A percentile compares a stretch with the other conserved stretches of the same genome.
Conservation (phyloP, 2,329 filamentous ascomycete genomes). For the Mollisiaceae sp. region DNA sequence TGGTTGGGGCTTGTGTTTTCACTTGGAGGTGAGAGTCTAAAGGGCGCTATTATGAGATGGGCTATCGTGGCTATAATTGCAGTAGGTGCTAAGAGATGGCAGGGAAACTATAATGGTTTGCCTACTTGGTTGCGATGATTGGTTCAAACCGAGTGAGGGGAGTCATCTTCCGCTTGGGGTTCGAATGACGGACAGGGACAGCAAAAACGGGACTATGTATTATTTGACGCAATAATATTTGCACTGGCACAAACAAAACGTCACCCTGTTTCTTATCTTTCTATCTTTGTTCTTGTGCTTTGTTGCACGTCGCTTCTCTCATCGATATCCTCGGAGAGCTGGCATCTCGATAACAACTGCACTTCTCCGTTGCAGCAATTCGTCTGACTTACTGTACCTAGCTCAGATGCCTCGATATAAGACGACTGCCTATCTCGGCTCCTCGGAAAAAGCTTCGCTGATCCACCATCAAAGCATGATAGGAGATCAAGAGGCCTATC, state of each 20-base stretch:
- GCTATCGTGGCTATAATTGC: slow-evolving; percentile 29
- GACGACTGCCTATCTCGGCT: neutral
- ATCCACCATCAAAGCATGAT: neutral
- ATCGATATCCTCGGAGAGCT: slow-evolving; percentile 17
- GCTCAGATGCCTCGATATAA: neutral
- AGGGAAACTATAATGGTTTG: slow-evolving; percentile 24
- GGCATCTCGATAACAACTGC: neutral
- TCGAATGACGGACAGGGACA: neutral
- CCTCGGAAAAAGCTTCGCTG: neutral
- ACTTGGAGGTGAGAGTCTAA: slow-evolving; percentile 54
- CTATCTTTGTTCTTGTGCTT: neutral
- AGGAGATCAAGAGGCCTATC: neutral
- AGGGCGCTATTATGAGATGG: slow-evolving; percentile 28
- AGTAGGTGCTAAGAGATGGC: slow-evolving; percentile 28
- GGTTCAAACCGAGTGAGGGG: neutral
- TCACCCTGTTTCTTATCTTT: neutral
- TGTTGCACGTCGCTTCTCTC: slow-evolving; percentile 20
- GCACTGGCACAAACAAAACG: neutral
- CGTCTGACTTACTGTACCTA: neutral
- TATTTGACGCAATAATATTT: neutral
- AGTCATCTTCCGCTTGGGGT: neutral
- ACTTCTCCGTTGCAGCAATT: neutral
- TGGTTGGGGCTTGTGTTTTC: slow-evolving; percentile 58
- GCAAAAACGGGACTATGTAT: slow-evolving; percentile 14
- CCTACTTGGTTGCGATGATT: slow-evolving; percentile 32